These are phyloP conservation scores for Vachellia pachyceras DNA, from an alignment of 306 rosid genomes.

Conservation along the genomic window DNA sequence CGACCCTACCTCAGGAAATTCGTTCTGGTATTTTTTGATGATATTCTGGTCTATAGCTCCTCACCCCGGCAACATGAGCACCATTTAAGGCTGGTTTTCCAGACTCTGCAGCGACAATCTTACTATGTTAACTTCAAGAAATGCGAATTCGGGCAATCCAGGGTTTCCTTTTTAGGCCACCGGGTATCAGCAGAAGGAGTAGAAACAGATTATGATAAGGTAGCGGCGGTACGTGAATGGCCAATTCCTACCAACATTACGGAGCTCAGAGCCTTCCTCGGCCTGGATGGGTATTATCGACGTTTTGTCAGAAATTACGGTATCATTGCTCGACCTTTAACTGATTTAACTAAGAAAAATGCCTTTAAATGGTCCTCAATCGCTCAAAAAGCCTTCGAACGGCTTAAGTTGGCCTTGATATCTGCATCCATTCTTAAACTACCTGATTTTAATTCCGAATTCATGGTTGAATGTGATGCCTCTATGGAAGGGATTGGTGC, in stretches of 20 bases:
- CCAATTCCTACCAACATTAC: background rate
- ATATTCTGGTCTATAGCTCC: background rate
- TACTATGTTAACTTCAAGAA: background rate
- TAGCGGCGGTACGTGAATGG: background rate
- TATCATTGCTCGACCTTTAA: too few species aligned
- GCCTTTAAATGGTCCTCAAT: too few species aligned
- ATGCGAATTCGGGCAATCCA: too few species aligned
- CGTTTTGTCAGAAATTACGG: background rate
- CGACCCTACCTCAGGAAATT: background rate
- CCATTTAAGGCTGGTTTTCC: rapidly evolving
- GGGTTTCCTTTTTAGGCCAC: background rate
- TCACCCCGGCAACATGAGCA: background rate
- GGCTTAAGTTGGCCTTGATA: too few species aligned
- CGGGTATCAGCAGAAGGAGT: background rate
- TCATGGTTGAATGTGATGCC: too few species aligned
- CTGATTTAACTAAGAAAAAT: too few species aligned
- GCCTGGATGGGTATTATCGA: background rate
- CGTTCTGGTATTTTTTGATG: too few species aligned
- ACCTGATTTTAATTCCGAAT: too few species aligned
- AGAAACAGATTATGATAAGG: background rate
- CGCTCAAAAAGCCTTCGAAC: too few species aligned
- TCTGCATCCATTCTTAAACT: too few species aligned
- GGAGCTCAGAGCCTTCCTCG: background rate
- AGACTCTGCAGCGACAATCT: too few species aligned
- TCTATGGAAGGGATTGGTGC: too few species aligned